Evolutionary conservation across 2,329 filamentous ascomycete genomes (phyloP).

Genomic region (Fusarium sp.): DNA sequence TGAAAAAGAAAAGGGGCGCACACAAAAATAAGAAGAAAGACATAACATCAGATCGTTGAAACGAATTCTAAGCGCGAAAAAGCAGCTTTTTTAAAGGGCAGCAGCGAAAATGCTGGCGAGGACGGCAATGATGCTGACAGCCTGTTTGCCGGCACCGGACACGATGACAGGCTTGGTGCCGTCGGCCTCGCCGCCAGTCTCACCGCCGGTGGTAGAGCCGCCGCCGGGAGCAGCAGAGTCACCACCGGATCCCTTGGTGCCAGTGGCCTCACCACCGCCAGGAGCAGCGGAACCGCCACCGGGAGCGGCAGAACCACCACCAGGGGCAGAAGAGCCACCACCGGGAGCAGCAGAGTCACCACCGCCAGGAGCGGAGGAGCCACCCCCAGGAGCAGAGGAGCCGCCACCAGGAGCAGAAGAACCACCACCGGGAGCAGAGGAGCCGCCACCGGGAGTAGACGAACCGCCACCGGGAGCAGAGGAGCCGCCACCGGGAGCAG

Average conservation of each 20-base stretch:
- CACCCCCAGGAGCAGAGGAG: background rate
- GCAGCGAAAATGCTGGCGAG: slow-evolving; percentile 32
- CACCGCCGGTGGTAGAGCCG: background rate
- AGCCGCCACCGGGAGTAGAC: background rate
- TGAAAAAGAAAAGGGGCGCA: background rate
- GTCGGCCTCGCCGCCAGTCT: background rate
- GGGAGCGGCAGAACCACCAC: background rate
- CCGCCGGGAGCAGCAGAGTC: background rate
- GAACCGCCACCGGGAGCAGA: background rate
- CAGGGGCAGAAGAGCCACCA: background rate
- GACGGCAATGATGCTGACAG: slow-evolving; percentile 29
- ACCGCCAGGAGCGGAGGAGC: background rate
- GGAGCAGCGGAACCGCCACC: background rate
- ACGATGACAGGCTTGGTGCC: slow-evolving; percentile 24
- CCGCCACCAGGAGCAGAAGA: background rate
- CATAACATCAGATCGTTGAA: background rate
- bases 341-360: background rate
- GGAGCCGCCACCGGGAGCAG: background rate
- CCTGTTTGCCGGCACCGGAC: slow-evolving; percentile 33
- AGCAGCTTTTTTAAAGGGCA: slow-evolving; percentile 19
- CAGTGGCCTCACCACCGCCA: background rate
- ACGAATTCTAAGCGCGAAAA: background rate
- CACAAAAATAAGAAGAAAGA: slow-evolving; percentile 14
- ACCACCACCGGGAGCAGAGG: background rate
- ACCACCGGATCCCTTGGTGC: background rate